phyloP scores from a whole-genome alignment of 2,329 filamentous ascomycete genomes.

The Xylariaceae sp. region DNA sequence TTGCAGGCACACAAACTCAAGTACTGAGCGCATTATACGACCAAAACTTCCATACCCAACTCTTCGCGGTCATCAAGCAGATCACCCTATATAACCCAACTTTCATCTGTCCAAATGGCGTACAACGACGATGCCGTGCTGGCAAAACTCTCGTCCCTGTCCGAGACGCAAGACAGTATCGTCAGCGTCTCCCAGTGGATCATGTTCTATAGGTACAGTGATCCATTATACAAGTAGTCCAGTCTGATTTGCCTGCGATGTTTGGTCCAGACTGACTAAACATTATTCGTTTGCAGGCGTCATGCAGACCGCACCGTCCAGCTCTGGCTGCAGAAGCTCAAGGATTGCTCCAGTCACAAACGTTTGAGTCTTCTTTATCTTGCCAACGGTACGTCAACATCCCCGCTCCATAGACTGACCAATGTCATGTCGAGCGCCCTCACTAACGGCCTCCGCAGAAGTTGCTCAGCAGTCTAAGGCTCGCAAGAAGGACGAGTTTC shows the following conservation, averaged over 20 bases:
- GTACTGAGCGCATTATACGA: too few species aligned
- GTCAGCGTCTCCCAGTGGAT: slow-evolving; percentile 98
- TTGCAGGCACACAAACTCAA: too few species aligned
- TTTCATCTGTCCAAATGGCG: slow-evolving; percentile 57
- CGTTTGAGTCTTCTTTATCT: slow-evolving; percentile 90
- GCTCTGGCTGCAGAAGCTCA: slow-evolving; percentile 85
- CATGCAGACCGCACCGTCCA: slow-evolving; percentile 89
- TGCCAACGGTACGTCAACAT: slow-evolving; percentile 69
- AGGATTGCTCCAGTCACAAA: slow-evolving; percentile 81
- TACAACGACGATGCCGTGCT: slow-evolving; percentile 95
- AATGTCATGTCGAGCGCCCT: slow-evolving; percentile 5
- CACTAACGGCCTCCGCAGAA: slow-evolving; percentile 51
- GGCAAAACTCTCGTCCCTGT: slow-evolving; percentile 89
- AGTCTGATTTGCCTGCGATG: background rate
- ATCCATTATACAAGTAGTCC: slow-evolving; percentile 9
- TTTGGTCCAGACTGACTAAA: slow-evolving; percentile 27
- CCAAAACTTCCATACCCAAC: background rate
- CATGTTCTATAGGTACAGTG: slow-evolving; percentile 87
- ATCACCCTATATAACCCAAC: background rate
- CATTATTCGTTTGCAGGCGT: slow-evolving; percentile 52
- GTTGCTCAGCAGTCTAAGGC: slow-evolving; percentile 95
- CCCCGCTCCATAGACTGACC: background rate
- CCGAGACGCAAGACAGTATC: slow-evolving; percentile 97
- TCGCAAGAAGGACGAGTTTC: slow-evolving; percentile 86
- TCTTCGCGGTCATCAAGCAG: background rate